These are phyloP conservation scores for Elsinoe necatrix DNA, from an alignment of 2,329 filamentous ascomycete species.

Conservation along the genomic window DNA sequence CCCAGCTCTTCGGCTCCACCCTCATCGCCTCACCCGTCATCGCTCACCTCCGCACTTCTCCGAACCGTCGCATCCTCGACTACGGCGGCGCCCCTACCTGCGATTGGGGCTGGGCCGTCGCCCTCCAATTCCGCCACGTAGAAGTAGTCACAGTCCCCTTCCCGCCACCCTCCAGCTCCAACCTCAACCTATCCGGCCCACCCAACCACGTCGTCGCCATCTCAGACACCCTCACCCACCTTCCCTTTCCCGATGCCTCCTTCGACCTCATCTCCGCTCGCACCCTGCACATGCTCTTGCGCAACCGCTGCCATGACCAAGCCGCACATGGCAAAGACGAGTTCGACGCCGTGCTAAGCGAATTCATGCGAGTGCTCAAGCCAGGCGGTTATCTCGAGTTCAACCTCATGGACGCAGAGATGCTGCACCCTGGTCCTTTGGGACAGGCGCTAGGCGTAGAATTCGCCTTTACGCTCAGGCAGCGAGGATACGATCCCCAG, in stretches of 20 bases:
- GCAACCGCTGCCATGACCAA: constrained; percentile 50
- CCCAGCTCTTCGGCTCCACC: constrained; percentile 52
- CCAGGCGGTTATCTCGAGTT: constrained; percentile 91
- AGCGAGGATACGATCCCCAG: constrained; percentile 77
- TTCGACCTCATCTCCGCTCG: constrained; percentile 91
- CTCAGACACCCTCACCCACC: constrained; percentile 53
- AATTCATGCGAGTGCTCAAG: constrained; percentile 86
- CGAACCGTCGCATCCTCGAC: constrained; percentile 65
- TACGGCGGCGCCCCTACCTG: constrained; percentile 76
- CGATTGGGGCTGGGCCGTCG: constrained; percentile 94
- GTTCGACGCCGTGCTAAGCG: constrained; percentile 74
- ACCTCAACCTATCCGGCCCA: constrained; percentile 72
- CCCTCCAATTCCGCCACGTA: constrained; percentile 72
- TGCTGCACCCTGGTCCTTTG: constrained; percentile 72
- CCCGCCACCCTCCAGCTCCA: constrained; percentile 33
- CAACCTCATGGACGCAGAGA: constrained; percentile 77
- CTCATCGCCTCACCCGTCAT: constrained; percentile 49
- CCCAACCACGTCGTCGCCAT: constrained; percentile 72
- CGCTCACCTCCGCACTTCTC: constrained; percentile 27
- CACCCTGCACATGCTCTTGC: constrained; percentile 76
- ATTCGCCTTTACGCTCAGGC: constrained; percentile 83
- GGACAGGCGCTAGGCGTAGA: constrained; percentile 80
- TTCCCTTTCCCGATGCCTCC: constrained; percentile 77
- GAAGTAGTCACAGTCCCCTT: constrained; percentile 63
- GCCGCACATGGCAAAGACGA: constrained; percentile 56